Base-by-base conservation (phyloP, 108 stramenopile species). In the Mediolabrus comicus region DNA sequence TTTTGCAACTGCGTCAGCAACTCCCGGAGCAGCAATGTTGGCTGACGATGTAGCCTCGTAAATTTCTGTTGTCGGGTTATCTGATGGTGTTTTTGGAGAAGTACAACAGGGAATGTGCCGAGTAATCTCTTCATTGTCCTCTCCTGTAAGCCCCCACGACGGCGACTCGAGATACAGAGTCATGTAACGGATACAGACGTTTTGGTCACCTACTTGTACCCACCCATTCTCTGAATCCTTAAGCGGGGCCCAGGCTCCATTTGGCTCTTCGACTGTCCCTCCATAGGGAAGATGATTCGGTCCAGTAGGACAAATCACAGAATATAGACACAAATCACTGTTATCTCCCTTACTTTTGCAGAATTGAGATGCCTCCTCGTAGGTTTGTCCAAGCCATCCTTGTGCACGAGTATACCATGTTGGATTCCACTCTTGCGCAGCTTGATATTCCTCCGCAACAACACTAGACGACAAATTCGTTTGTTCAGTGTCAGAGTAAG, bases 71-170 rank as follows among this genome's bases (percentile, higher is more conserved):
- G 56, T 33, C 17, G 32, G 34, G 1, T 24, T 7, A 16, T 57
- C 16, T 30, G 56, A 17, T 14, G 56, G 56, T 6, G 24, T 8
- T 0, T 3, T 17, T 11, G 29, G 29, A 30, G 17, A 5, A 25
- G 29, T 33, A 26, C 75, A 76, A 46, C 75, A 76, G 16, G 69
- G 22, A 26, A 76, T 7, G 35, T 62, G 39, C n/a, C 67, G 12
- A 2, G 75, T 68, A 12, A 76, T 77, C 22, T 69, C 75, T 13
- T 77, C 75, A 49, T 59, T 69, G 19, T 38, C 61, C 33, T 64
- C 33, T 28, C 67, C 75, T 17, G 67, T 58, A 16, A 69, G 4
- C 2, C 75, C 75, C 75, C 75, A 76, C 3, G 29, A 16, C 7
- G 75, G 75, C 34, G 28, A 13, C 0, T 68, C 41, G 8, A 64